Evolutionary conservation across 345 rosid genomes (phyloP).

Genomic region (Adansonia digitata): DNA sequence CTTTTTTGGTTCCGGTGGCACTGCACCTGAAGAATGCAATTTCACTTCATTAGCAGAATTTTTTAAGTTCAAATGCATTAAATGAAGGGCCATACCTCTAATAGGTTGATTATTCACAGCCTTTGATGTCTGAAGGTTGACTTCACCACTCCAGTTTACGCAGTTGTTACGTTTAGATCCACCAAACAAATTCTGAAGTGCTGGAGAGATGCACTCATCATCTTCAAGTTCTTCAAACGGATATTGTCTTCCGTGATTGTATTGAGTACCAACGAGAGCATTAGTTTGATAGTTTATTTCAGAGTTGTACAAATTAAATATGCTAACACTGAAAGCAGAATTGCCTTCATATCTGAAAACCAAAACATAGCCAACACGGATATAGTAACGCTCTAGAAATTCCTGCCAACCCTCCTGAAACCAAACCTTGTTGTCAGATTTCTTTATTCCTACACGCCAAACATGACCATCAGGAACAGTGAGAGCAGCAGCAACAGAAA

Average conservation of each 20-base stretch:
- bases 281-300: conserved; percentile 65
- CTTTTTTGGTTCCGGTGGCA: conserved; percentile 43
- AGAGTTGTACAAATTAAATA: conserved; percentile 62
- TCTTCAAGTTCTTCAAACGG: conserved; percentile 76
- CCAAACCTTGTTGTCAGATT: conserved; percentile 68
- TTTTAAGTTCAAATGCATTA: conserved; percentile 13
- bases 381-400: conserved; percentile 67
- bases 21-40: conserved; percentile 35
- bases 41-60: conserved; percentile 22
- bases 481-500: conserved; percentile 59
- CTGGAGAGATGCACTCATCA: conserved; percentile 43
- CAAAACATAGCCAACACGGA: conserved; percentile 69
- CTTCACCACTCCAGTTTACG: conserved; percentile 35
- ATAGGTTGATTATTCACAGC: conserved; percentile 25
- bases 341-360: conserved; percentile 83
- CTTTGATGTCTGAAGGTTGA: conserved; percentile 22
- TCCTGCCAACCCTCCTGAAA: conserved; percentile 82
- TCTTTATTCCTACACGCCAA: conserved; percentile 71
- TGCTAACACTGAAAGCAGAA: conserved; percentile 65
- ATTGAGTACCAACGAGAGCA: conserved; percentile 23
- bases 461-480: conserved; percentile 71
- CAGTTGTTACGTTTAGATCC: conserved; percentile 32
- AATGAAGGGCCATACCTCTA: conserved; percentile 18
- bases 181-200: conserved; percentile 49
- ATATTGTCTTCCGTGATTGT: conserved; percentile 47